Base-by-base conservation (phyloP, 306 rosid species). In the Adenanthera pavonina region DNA sequence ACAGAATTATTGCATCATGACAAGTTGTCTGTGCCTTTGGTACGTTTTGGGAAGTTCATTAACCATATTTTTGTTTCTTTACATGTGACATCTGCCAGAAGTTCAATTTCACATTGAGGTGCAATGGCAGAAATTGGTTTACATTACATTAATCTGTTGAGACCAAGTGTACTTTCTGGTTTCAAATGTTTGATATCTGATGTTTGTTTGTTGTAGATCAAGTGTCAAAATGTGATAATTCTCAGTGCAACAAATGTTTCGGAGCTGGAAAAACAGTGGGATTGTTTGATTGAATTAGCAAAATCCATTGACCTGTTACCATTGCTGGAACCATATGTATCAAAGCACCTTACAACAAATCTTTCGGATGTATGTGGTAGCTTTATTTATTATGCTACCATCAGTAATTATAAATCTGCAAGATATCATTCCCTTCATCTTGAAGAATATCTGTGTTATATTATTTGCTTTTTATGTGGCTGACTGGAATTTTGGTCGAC, bases 1-100 rank as follows among this genome's bases (percentile, higher is more conserved):
- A 95, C 99, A 20, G 98, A 95, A 85, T 79, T 95, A 76, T 88
- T 94, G 91, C 99, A 95, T 83, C 99, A 95, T 49, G 97, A 86
- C 79, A 84, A 85, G 57, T 85, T 93, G 92, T 70, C 83, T 15
- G 97, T 93, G 79, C 99, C 98, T 17, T 85, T 95, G 98, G 99
- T 95, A 90, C 67, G 97, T 86, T 52, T 62, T 80, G 66, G 62
- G 57, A 84, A 84, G 60, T 66, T 80, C 79, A 3, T 56, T 59
- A 60, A n/a, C 6, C 35, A 66, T 66, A 75, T 48, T 13, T 47
- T 25, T 25, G 53, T 47, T 47, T 70, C 74, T 44, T 70, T 47
- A 13, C 49, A n/a, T 81, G 66, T 56, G 43, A 48, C 35, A 68
- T 72, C 69, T 7, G 25, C 68, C 69, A 51, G 70, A 52, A 80